phyloP scores from a whole-genome alignment of 2,329 filamentous ascomycete genomes.

The Verticillium nubilum region DNA sequence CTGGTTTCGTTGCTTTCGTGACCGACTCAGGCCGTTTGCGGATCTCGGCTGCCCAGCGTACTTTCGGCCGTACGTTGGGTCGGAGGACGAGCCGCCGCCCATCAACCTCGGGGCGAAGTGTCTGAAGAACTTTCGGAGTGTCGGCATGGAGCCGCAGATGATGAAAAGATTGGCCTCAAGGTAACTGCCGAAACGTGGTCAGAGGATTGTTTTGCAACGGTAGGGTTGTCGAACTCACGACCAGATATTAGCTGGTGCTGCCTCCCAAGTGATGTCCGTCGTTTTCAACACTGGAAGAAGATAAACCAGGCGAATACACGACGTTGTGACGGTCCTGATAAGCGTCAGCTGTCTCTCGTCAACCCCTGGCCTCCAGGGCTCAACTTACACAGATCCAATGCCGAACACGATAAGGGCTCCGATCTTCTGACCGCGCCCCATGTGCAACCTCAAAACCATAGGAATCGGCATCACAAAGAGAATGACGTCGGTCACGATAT shows the following conservation, averaged over 20 bases:
- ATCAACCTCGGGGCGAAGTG: slow-evolving; percentile 28
- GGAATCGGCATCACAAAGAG: slow-evolving; percentile 41
- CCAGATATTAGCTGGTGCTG: slow-evolving; percentile 9
- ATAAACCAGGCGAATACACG: slow-evolving; percentile 4
- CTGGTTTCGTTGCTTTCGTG: slow-evolving; percentile 1
- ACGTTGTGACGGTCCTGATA: slow-evolving; percentile 6
- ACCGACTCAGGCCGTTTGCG: background rate
- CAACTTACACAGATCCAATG: slow-evolving; percentile 27
- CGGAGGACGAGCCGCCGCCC: slow-evolving; percentile 8
- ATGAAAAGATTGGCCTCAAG: slow-evolving; percentile 34
- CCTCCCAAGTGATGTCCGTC: slow-evolving; percentile 8
- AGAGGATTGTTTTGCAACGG: background rate
- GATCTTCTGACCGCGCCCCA: slow-evolving; percentile 39
- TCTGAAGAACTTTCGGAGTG: slow-evolving; percentile 31
- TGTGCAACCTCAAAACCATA: slow-evolving; percentile 36
- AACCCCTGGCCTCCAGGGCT: background rate
- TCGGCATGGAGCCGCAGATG: slow-evolving; percentile 33
- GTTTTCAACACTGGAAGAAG: slow-evolving; percentile 5
- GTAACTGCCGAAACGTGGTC: slow-evolving; percentile 13
- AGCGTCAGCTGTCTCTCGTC: background rate
- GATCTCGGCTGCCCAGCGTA: background rate
- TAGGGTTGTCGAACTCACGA: background rate
- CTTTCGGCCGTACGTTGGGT: background rate
- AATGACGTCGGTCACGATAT: slow-evolving; percentile 42
- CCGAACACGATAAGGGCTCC: slow-evolving; percentile 38